These are phyloP conservation scores for Lasiosphaeria miniovina DNA, from an alignment of 495 filamentous ascomycete genomes.

Conservation along the genomic window DNA sequence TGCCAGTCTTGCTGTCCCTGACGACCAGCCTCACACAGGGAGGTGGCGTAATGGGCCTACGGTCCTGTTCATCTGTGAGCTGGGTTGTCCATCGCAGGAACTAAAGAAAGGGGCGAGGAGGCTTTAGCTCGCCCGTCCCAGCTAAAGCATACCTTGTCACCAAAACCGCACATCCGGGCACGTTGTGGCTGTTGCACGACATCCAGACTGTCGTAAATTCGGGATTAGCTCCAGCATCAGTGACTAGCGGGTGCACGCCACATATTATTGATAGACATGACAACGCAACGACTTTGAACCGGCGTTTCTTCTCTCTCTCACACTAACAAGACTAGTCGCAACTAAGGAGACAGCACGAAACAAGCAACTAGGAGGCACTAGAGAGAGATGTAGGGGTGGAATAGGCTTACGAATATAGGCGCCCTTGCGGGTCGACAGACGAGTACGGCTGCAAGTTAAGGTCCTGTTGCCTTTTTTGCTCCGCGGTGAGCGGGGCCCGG, in stretches of 20 bases:
- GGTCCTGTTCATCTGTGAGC: slow-evolving; percentile 58
- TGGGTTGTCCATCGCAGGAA: slow-evolving; percentile 1
- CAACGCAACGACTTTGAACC: neutral
- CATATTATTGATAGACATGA: neutral
- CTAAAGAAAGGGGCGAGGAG: neutral
- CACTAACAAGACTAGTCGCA: neutral
- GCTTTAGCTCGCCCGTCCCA: neutral
- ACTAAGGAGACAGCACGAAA: neutral
- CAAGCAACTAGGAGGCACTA: neutral
- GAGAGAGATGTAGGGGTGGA: neutral
- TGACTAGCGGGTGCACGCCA: neutral
- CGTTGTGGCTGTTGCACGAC: slow-evolving; percentile 91
- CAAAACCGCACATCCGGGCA: slow-evolving; percentile 98
- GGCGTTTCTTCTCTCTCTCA: no score
- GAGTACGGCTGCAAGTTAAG: slow-evolving; percentile 31
- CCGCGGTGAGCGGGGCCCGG: slow-evolving; percentile 24
- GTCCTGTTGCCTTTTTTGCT: slow-evolving; percentile 28
- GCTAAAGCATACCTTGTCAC: slow-evolving; percentile 72
- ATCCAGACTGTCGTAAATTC: slow-evolving; percentile 54
- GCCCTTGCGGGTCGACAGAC: slow-evolving; percentile 24
- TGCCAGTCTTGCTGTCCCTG: slow-evolving; percentile 71
- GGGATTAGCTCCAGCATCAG: slow-evolving; percentile 16
- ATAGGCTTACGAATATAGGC: slow-evolving; percentile 30
- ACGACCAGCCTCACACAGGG: slow-evolving; percentile 87
- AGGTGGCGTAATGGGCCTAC: slow-evolving; percentile 92